Base-by-base conservation (phyloP, 768 basidiomycete species). In the Panellus pusillus region DNA sequence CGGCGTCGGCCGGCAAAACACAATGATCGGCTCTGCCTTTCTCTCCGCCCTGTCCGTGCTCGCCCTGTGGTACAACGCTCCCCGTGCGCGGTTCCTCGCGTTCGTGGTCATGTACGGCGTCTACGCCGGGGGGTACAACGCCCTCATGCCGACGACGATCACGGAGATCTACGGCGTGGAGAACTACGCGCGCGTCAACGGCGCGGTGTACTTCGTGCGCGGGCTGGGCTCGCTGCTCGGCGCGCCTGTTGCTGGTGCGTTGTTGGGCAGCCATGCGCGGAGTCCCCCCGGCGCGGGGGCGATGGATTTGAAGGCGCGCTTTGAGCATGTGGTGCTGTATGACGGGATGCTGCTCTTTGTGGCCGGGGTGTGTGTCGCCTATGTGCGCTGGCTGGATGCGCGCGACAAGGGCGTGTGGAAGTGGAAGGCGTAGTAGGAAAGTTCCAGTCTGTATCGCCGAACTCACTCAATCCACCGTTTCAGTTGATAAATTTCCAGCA, bases 51-150 rank as follows among this genome's bases (percentile, higher is more conserved):
- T 75, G 12, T 68, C 72, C 1, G 73, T 75, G 12, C 63, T 77
- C 43, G 69, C 70, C 0, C 64, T 77, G n/a, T 77, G 77, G 75
- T 69, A 73, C 45, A 55, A 72, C 47, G 74, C 75, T 9, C 56
- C 65, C 9, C 68, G 72, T 20, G 47, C 60, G 0, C 71, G 73
- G 3, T 79, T 75, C 57, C 58, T 74, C 37, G 69, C 68, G 0
- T 77, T 78, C 61, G 57, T 72, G 18, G 65, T 77, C 19, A 50
- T 72, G 45, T 77, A 78, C 54, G 77, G 73, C 14, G 63, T 77
- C 45, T 71, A 69, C 42, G 72, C 77, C 2, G 75, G 76, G 17
- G 76, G 76, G 3, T 76, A 78, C 64, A 76, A 76, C 52, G 72
- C 73, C 11, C 66, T 77, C 12, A 60, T 78, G 18, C 75, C 75